Evolutionary conservation across 306 rosid genomes (phyloP).

Genomic region (Cicer arietinum): DNA sequence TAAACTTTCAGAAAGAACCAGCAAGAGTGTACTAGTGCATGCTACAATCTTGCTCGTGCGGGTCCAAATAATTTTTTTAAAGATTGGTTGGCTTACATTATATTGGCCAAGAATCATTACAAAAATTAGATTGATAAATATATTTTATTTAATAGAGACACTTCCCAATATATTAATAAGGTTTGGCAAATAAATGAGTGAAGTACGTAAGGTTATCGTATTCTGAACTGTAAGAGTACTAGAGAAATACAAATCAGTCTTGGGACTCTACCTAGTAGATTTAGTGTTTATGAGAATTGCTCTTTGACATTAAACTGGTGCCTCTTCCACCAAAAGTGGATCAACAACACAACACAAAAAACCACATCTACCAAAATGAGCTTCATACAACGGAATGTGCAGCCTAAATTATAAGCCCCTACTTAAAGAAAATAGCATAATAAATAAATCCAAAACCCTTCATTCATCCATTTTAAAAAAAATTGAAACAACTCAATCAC

Average conservation of each 20-base stretch:
- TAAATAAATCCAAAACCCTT: not conserved
- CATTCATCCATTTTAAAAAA: not conserved
- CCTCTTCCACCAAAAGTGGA: slow-evolving; percentile 19
- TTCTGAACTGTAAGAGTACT: not conserved
- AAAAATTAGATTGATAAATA: slow-evolving; percentile 1
- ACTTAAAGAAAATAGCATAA: not conserved
- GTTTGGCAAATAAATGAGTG: not conserved
- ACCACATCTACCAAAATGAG: slow-evolving; percentile 26
- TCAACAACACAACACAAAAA: too few species aligned
- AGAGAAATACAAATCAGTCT: slow-evolving; percentile 5
- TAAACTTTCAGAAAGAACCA: slow-evolving; percentile 23
- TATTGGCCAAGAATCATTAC: not conserved
- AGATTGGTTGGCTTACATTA: not conserved
- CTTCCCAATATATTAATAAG: not conserved
- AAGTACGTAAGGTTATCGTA: not conserved
- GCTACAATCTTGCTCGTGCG: not conserved
- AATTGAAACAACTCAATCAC: not conserved
- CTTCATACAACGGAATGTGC: not conserved
- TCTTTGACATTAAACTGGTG: slow-evolving; percentile 3
- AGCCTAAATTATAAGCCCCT: slow-evolving; percentile 1
- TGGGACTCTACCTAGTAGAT: slow-evolving; percentile 2
- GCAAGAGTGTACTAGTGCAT: slow-evolving; percentile 5
- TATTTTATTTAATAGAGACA: slow-evolving; percentile 9
- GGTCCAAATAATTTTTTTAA: not conserved
- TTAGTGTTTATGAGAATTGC: slow-evolving; percentile 2